Conservation (phyloP, 1,284 basidiomycete species). For the Trichosporon sp. region DNA sequence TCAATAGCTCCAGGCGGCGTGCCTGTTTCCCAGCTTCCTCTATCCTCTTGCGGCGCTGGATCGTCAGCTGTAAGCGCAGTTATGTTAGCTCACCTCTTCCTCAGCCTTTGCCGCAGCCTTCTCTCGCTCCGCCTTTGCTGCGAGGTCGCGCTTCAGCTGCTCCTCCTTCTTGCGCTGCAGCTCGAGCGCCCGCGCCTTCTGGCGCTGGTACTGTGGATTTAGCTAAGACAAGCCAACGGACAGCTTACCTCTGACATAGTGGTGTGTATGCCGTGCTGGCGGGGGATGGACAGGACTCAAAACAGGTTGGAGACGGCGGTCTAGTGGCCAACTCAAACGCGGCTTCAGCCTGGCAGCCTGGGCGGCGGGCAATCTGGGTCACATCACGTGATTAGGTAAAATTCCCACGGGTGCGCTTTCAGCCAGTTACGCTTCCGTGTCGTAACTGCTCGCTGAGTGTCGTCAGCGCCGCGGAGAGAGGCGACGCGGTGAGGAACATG, state of each 20-base stretch:
- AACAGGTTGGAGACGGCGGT: not conserved
- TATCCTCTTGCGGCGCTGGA: slow-evolving; percentile 40
- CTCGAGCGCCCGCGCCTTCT: slow-evolving; percentile 45
- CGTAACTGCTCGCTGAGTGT: slow-evolving; percentile 12
- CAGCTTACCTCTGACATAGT: slow-evolving; percentile 32
- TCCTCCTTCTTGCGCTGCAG: slow-evolving; percentile 49
- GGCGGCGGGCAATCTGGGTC: not conserved
- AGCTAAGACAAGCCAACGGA: not conserved
- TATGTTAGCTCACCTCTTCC: slow-evolving; percentile 43
- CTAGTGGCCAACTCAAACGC: slow-evolving; percentile 16
- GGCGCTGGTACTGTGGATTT: slow-evolving; percentile 43
- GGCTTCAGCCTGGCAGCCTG: not conserved
- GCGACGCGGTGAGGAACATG: slow-evolving; percentile 1
- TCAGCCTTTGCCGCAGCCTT: slow-evolving; percentile 45
- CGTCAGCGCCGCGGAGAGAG: slow-evolving; percentile 15
- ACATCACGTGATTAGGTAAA: slow-evolving; percentile 2
- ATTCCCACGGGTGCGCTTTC: not conserved
- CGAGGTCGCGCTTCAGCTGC: slow-evolving; percentile 43
- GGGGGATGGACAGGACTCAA: slow-evolving; percentile 3
- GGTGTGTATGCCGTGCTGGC: slow-evolving; percentile 11
- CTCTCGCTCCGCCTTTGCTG: slow-evolving; percentile 43
- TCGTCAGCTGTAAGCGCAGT: not conserved
- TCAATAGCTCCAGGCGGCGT: slow-evolving; percentile 44
- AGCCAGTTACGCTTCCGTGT: not conserved
- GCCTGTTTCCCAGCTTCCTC: slow-evolving; percentile 47